phyloP scores from a whole-genome alignment of 306 rosid genomes.

The Inga laurina region DNA sequence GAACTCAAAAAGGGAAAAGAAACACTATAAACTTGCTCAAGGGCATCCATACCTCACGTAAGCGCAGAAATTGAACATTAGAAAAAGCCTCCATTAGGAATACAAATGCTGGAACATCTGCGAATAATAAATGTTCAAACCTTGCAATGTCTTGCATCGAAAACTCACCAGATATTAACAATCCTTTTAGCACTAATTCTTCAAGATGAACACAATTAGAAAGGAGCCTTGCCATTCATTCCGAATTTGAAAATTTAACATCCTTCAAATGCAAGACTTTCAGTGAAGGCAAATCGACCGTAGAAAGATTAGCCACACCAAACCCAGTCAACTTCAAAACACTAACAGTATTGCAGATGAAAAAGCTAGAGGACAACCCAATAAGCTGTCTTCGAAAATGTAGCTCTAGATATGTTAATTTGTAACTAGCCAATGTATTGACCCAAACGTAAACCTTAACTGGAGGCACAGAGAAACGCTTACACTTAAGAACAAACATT shows the following conservation, averaged over 20 bases:
- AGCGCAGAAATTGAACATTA: neutral
- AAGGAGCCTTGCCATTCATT: neutral
- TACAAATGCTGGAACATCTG: neutral
- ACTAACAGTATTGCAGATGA: neutral
- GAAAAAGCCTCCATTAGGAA: neutral
- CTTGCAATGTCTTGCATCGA: neutral
- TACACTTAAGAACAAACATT: neutral
- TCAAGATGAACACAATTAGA: neutral
- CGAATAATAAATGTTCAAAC: neutral
- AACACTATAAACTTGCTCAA: neutral
- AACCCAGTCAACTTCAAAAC: neutral
- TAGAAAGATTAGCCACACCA: neutral
- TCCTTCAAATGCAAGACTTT: neutral
- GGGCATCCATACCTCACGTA: neutral
- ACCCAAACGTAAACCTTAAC: neutral
- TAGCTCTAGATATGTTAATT: neutral
- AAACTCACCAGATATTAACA: too few relatives aligned
- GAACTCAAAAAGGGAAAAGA: neutral
- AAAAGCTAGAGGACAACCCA: neutral
- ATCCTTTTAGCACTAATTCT: neutral
- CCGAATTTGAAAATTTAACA: neutral
- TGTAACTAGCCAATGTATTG: neutral
- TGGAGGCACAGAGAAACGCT: neutral
- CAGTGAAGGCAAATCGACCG: neutral
- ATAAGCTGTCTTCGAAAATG: too few relatives aligned